Evolutionary conservation across 1,139 yeast species (phyloP).

Genomic region (Wickerhamiella pararugosa): DNA sequence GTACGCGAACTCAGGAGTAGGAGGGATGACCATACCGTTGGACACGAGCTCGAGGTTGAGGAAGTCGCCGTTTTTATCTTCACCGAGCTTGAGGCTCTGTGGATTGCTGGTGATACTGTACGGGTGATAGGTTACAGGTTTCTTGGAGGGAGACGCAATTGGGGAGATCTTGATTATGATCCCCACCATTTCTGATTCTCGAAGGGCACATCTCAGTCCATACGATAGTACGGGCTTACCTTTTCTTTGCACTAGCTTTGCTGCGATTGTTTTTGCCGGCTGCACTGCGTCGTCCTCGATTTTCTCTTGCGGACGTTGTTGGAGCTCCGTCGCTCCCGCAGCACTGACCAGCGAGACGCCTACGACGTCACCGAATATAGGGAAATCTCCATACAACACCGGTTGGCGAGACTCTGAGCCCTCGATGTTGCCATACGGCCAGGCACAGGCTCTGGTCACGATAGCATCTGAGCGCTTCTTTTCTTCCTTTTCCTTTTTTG

Average conservation of each 20-base stretch:
- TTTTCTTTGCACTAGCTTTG: conserved; percentile 33
- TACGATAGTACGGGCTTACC: conserved; percentile 37
- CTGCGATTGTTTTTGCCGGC: conserved; percentile 35
- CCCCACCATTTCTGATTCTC: conserved; percentile 35
- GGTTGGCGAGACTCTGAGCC: conserved; percentile 8
- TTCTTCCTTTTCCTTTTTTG: neutral
- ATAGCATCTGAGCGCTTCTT: conserved; percentile 18
- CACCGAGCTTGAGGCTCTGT: conserved; percentile 4
- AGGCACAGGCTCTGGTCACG: conserved; percentile 39
- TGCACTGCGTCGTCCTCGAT: conserved; percentile 13
- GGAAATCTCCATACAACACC: conserved; percentile 8
- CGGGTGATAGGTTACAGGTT: conserved; percentile 34
- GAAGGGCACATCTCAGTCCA: conserved; percentile 44
- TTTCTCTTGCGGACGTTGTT: neutral
- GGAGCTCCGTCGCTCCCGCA: neutral
- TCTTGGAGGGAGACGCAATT: conserved; percentile 27
- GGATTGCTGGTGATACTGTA: conserved; percentile 27
- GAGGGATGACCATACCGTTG: conserved; percentile 27
- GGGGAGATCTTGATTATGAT: conserved; percentile 40
- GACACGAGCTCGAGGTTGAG: conserved; percentile 7
- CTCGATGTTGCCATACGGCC: conserved; percentile 26
- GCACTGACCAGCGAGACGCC: conserved; percentile 9
- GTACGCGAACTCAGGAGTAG: conserved; percentile 34
- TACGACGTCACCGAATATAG: conserved; percentile 3
- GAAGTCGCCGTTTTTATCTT: neutral